Evolutionary conservation across 2,329 filamentous ascomycete genomes (phyloP).

Genomic region (Lasiodiplodia sp.): DNA sequence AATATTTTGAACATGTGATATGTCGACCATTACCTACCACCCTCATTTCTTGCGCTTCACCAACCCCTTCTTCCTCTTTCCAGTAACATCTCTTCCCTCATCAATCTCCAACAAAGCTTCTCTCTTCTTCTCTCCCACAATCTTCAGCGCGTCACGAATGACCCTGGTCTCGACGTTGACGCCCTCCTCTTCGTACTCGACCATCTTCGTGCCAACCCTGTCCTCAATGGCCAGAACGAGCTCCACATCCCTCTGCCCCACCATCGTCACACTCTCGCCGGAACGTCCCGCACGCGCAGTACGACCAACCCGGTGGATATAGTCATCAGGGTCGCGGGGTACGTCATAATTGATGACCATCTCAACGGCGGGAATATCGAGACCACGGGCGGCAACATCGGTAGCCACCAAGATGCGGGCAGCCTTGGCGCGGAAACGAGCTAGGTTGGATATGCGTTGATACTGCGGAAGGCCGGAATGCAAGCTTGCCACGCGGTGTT

Average conservation of each 20-base stretch:
- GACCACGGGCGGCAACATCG: slow-evolving; percentile 90
- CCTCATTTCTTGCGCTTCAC: slow-evolving; percentile 29
- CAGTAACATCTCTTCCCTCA: slow-evolving; percentile 87
- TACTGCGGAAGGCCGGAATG: slow-evolving; percentile 87
- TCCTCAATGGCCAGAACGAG: slow-evolving; percentile 89
- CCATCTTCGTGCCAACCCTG: slow-evolving; percentile 81
- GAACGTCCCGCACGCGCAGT: slow-evolving; percentile 89
- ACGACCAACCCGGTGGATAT: slow-evolving; percentile 94
- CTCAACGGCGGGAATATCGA: slow-evolving; percentile 92
- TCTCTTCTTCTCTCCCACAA: slow-evolving; percentile 94
- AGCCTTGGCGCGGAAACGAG: slow-evolving; percentile 86
- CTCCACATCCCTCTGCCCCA: slow-evolving; percentile 92
- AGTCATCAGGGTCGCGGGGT: slow-evolving; percentile 94
- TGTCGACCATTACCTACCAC: background rate
- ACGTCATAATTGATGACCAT: slow-evolving; percentile 96
- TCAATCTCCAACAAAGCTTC: slow-evolving; percentile 91
- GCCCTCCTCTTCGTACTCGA: slow-evolving; percentile 83
- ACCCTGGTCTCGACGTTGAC: slow-evolving; percentile 95
- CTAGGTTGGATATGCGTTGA: slow-evolving; percentile 85
- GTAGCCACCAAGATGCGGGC: slow-evolving; percentile 92
- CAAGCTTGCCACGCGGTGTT: slow-evolving; percentile 88
- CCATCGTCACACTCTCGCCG: slow-evolving; percentile 84
- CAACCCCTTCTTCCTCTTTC: slow-evolving; percentile 68
- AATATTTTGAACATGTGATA: background rate
- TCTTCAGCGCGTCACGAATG: slow-evolving; percentile 81